A percentile compares a stretch with the other conserved stretches of the same genome.
Conservation (phyloP, 441 rosid species). For the Viola pubescens region DNA sequence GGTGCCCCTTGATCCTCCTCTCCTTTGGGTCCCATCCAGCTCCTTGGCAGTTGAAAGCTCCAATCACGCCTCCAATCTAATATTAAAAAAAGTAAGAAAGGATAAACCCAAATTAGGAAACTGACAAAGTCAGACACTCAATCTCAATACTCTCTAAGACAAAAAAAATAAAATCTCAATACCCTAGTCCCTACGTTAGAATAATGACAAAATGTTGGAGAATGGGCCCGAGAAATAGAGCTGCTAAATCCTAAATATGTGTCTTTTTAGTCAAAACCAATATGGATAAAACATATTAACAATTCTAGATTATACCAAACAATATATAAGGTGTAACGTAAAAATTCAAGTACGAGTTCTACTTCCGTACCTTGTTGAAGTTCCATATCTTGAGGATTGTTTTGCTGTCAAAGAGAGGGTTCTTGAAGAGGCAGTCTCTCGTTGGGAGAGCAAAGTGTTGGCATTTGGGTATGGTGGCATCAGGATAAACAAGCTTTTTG, state of each 20-base stretch:
- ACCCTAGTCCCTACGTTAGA: neutral
- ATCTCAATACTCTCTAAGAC: too few relatives aligned
- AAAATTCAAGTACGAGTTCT: neutral
- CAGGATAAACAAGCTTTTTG: conserved; percentile 47
- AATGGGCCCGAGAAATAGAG: neutral
- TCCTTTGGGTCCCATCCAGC: conserved; percentile 67
- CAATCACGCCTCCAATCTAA: conserved; percentile 56
- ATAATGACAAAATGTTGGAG: neutral
- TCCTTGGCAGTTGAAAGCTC: conserved; percentile 87
- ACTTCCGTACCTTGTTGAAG: conserved; percentile 50
- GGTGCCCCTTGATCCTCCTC: conserved; percentile 39
- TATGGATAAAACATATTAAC: too few relatives aligned
- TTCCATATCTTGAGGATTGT: conserved; percentile 72
- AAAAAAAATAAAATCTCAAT: neutral
- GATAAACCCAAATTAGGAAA: neutral
- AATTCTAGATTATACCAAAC: too few relatives aligned
- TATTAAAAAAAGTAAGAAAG: neutral
- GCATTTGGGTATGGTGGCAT: conserved; percentile 73
- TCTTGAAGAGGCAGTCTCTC: conserved; percentile 65
- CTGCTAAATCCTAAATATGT: too few relatives aligned
- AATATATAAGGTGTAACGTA: neutral
- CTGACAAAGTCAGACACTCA: neutral
- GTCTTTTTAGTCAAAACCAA: too few relatives aligned
- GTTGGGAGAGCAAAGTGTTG: conserved; percentile 62
- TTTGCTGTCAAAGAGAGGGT: conserved; percentile 55